These are phyloP conservation scores for Microcos paniculata DNA, from an alignment of 345 rosid species.

Conservation along the genomic window DNA sequence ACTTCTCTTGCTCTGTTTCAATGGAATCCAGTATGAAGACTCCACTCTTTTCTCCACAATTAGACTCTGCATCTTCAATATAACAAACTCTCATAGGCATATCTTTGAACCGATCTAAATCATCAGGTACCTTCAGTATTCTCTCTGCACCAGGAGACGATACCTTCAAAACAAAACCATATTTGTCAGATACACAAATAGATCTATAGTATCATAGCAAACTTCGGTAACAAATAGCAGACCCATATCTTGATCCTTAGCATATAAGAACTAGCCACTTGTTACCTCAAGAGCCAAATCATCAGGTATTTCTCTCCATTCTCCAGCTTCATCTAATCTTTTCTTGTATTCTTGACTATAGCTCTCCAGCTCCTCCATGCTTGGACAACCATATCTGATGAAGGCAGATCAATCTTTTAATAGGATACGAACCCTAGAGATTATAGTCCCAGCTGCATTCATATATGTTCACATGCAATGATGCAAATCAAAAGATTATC, in stretches of 20 bases:
- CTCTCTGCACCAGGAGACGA: conserved; percentile 94
- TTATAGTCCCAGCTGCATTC: not conserved
- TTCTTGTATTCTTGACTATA: conserved; percentile 68
- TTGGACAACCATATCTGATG: conserved; percentile 82
- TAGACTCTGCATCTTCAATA: conserved; percentile 39
- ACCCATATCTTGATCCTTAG: not conserved
- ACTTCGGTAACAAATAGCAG: not conserved
- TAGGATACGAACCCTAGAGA: not conserved
- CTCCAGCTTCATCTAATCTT: conserved; percentile 79
- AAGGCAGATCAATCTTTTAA: conserved; percentile 5
- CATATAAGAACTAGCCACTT: conserved; percentile 9
- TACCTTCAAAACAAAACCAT: conserved; percentile 43
- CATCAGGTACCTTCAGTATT: conserved; percentile 72
- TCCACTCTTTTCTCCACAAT: conserved; percentile 41
- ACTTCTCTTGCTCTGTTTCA: conserved; percentile 52
- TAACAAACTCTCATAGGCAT: conserved; percentile 75
- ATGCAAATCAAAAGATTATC: not conserved
- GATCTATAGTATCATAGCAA: not conserved
- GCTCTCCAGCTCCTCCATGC: conserved; percentile 75
- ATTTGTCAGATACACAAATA: not conserved
- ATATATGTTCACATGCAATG: not conserved
- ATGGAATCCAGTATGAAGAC: conserved; percentile 64
- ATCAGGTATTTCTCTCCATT: conserved; percentile 57
- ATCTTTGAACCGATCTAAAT: conserved; percentile 61
- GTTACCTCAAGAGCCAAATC: conserved; percentile 83